phyloP scores from a whole-genome alignment of 2,329 filamentous ascomycete species.

The Phyllosticta capitalensis region DNA sequence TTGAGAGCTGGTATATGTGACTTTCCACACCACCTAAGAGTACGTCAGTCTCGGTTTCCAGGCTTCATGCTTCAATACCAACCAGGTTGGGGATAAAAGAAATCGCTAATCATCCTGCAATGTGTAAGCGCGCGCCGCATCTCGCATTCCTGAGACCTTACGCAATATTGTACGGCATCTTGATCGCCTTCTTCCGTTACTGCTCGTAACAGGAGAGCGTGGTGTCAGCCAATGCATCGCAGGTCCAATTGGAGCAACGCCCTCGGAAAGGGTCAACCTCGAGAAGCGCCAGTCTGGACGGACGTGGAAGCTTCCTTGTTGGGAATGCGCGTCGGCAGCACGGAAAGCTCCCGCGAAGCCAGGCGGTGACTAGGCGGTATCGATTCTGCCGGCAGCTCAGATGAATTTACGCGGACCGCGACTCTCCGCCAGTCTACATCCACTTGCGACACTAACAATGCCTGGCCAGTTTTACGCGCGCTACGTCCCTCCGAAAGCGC shows the following conservation, averaged over 20 bases:
- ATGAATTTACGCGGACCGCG: neutral
- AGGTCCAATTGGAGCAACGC: neutral
- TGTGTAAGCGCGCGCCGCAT: conserved; percentile 16
- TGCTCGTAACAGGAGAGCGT: neutral
- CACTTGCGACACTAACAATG: conserved; percentile 27
- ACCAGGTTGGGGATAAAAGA: conserved; percentile 95
- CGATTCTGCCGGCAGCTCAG: neutral
- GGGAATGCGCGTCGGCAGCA: neutral
- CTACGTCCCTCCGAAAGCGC: conserved; percentile 34
- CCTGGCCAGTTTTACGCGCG: conserved; percentile 37
- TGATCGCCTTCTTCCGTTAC: conserved; percentile 12
- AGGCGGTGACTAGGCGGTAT: neutral
- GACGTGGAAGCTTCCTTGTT: neutral
- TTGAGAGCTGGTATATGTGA: conserved; percentile 95
- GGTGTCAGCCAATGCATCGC: conserved; percentile 16
- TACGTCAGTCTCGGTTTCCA: conserved; percentile 14
- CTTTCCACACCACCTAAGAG: conserved; percentile 73
- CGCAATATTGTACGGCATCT: conserved; percentile 64
- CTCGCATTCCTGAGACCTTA: conserved; percentile 28
- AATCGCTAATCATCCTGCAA: conserved; percentile 86
- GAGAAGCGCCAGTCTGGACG: neutral
- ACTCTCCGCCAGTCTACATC: neutral
- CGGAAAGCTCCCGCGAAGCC: neutral
- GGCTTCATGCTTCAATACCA: conserved; percentile 14
- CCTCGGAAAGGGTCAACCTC: neutral